Evolutionary conservation across 257 asterid genomes (phyloP), one percentile per base, ranked within the genome.

Genomic region (Primulina tabacum): DNA sequence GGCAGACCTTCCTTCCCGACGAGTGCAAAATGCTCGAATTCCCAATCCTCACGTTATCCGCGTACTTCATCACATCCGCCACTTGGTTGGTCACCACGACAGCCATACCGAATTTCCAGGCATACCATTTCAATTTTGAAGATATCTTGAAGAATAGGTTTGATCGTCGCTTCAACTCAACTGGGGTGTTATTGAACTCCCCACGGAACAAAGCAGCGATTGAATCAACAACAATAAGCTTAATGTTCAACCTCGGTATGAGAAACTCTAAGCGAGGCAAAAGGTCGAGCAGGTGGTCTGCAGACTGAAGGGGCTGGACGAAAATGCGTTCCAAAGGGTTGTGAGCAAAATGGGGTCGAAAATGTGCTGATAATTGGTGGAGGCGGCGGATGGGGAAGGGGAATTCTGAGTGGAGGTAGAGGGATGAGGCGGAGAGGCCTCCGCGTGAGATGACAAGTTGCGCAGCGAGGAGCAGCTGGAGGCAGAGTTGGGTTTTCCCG

Each of bases 401-500:
- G 33, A 84, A 86, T 67, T 93, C 99, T 71, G 99, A 93, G 68
- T 86, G 95, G 64, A 93, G 95, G 74, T 85, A 93, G 8, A 93
- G 82, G 60, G 99, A 78, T 68, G 96, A 68, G 74, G 89, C 88
- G 81, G 94, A 76, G 72, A 90, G 92, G 68, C 97, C 97, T 43
- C 96, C 94, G 20, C 38, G 75, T n/a, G 89, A 76, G 72, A 72
- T 9, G n/a, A 96, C 90, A 68, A 87, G 90, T 77, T 90, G 97
- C 60, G 86, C 88, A 59, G 95, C 71, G 75, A 93, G 89, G 77
- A 90, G 94, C 67, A 93, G 95, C 78, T 90, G 99, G 67, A 93
- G 83, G 60, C 90, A 88, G 75, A 93, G 81, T 76, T 93, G 99
- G 78, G 97, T 93, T 64, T 90, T 93, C 32, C 99, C 99, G 67